Evolutionary conservation across 768 basidiomycete species (phyloP).

Genomic region (Pisolithus marmoratus): DNA sequence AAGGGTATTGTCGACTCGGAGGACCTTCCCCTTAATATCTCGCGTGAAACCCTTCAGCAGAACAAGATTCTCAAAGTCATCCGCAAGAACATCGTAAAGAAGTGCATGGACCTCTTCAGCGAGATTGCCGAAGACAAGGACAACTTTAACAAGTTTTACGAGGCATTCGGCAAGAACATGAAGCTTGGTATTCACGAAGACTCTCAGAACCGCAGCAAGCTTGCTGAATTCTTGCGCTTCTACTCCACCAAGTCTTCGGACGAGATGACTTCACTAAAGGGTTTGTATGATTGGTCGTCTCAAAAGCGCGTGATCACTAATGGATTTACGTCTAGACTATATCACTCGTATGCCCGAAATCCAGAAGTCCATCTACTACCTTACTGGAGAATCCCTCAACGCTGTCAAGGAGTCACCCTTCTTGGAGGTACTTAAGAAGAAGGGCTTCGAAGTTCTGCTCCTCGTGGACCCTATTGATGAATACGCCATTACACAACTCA

Average conservation of each 20-base stretch:
- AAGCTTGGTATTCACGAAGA: slow-evolving; percentile 99
- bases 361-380: slow-evolving; percentile 99
- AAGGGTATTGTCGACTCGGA: slow-evolving; percentile 99
- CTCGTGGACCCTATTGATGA: slow-evolving; percentile 99
- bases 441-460: slow-evolving; percentile 96
- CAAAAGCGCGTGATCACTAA: background rate
- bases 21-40: slow-evolving; percentile 99
- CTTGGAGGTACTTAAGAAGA: slow-evolving; percentile 99
- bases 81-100: slow-evolving; percentile 99
- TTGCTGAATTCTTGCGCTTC: slow-evolving; percentile 99
- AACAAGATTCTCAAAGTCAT: slow-evolving; percentile 99
- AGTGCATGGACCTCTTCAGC: slow-evolving; percentile 87
- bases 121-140: slow-evolving; percentile 99
- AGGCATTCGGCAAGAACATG: slow-evolving; percentile 98
- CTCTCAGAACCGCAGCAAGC: slow-evolving; percentile 97
- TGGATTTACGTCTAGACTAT: slow-evolving; percentile 59
- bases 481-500: slow-evolving; percentile 97
- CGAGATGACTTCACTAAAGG: slow-evolving; percentile 91
- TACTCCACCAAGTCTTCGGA: slow-evolving; percentile 91
- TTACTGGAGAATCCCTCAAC: slow-evolving; percentile 95
- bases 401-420: slow-evolving; percentile 92
- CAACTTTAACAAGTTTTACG: slow-evolving; percentile 95
- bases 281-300: slow-evolving; percentile 34
- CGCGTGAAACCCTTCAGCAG: slow-evolving; percentile 98
- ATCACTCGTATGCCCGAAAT: slow-evolving; percentile 99